phyloP scores from a whole-genome alignment of 306 rosid genomes.

The Vachellia pachyceras region DNA sequence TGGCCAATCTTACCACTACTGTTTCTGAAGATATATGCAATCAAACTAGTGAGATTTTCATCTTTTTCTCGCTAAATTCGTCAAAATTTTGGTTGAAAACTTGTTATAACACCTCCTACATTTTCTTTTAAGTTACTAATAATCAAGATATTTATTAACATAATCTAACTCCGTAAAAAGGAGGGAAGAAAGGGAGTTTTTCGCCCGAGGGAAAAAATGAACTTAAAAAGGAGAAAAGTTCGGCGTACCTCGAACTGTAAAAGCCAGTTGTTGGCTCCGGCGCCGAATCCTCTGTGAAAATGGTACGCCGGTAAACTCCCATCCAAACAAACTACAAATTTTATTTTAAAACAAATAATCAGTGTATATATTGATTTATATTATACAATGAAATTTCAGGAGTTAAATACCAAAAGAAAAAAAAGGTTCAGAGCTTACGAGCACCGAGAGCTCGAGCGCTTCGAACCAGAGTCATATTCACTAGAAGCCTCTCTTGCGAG shows the following conservation, averaged over 20 bases:
- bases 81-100: not conserved
- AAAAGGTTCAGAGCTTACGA: constrained; percentile 54
- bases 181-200: not conserved
- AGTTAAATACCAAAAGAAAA: not conserved
- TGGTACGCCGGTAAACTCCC: constrained; percentile 98
- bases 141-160: not conserved
- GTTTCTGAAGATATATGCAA: too few species aligned
- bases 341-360: not conserved
- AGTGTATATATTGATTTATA: not conserved
- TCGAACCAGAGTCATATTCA: constrained; percentile 71
- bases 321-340: constrained; percentile 78
- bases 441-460: constrained; percentile 68
- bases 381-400: not conserved
- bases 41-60: too few species aligned
- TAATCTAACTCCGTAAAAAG: not conserved
- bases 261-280: constrained; percentile 81
- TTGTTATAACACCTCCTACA: not conserved
- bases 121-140: not conserved
- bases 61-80: too few species aligned
- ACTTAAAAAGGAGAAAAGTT: not conserved
- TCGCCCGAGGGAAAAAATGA: not conserved
- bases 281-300: constrained; percentile 79
- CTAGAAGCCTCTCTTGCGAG: constrained; percentile 56
- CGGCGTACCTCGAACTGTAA: constrained; percentile 86
- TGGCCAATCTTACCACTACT: not conserved